Percentiles rank a stretch among this genome's conserved stretches.
phyloP scores from a whole-genome alignment of 441 rosid genomes.

The Erysimum cheiri region DNA sequence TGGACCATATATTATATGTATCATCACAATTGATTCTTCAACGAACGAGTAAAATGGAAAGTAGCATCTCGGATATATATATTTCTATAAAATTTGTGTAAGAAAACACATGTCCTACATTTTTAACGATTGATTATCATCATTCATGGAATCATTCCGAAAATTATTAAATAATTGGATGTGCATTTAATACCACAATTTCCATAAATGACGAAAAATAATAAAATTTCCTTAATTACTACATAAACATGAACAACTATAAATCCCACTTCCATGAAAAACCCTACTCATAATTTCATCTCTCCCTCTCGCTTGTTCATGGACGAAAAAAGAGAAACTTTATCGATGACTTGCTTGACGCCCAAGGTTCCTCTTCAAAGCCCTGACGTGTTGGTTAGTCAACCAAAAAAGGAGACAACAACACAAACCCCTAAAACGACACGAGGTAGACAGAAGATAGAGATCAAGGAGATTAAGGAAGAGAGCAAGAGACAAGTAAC shows the following conservation, averaged over 20 bases:
- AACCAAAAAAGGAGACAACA: conserved; percentile 24
- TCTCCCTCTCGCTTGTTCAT: conserved; percentile 3
- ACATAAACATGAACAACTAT: conserved; percentile 17
- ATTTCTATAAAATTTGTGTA: neutral
- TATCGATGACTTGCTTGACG: conserved; percentile 11
- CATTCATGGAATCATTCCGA: conserved; percentile 25
- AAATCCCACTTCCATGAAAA: conserved; percentile 8
- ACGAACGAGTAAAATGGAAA: conserved; percentile 27
- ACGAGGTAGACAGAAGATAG: conserved; percentile 70
- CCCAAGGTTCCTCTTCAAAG: conserved; percentile 15
- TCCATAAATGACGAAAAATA: conserved; percentile 7
- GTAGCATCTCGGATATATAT: neutral
- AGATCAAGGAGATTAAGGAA: conserved; percentile 79
- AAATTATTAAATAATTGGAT: neutral
- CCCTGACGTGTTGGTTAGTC: conserved; percentile 8
- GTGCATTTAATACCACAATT: conserved; percentile 9
- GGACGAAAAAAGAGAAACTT: conserved; percentile 30
- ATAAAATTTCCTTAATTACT: neutral
- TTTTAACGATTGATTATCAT: neutral
- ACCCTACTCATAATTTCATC: conserved; percentile 3
- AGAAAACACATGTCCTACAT: conserved; percentile 12
- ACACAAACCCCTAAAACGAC: conserved; percentile 50
- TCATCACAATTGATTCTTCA: neutral
- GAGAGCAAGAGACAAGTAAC: conserved; percentile 86
- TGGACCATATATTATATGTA: conserved; percentile 9